phyloP scores from a whole-genome alignment of 2,329 filamentous ascomycete species.

The Paradendryphiella salina region DNA sequence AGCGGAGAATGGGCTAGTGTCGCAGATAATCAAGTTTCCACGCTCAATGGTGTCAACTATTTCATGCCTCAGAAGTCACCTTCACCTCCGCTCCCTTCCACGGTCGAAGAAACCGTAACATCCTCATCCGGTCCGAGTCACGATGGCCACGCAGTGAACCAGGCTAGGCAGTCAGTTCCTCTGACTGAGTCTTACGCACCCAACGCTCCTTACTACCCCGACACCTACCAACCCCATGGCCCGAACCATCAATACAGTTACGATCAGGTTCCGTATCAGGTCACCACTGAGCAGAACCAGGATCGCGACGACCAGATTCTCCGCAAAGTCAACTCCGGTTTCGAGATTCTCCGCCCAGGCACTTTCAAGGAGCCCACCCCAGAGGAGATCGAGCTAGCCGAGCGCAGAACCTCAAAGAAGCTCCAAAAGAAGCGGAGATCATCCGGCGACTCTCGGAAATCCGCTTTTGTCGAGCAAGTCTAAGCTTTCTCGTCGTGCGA shows the following conservation, averaged over 20 bases:
- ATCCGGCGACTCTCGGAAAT: slow-evolving; percentile 36
- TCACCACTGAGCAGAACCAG: slow-evolving; percentile 35
- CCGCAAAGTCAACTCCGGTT: slow-evolving; percentile 50
- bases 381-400: slow-evolving; percentile 34
- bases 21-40: slow-evolving; percentile 36
- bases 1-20: slow-evolving; percentile 47
- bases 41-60: slow-evolving; percentile 45
- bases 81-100: slow-evolving; percentile 38
- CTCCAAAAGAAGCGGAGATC: slow-evolving; percentile 51
- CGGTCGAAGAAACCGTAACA: slow-evolving; percentile 16
- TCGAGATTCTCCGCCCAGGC: slow-evolving; percentile 47
- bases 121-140: slow-evolving; percentile 21
- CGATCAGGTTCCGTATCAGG: slow-evolving; percentile 38
- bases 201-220: slow-evolving; percentile 37
- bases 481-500: slow-evolving; percentile 28
- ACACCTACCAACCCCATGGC: slow-evolving; percentile 45
- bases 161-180: slow-evolving; percentile 39
- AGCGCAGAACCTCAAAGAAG: slow-evolving; percentile 46
- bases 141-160: slow-evolving; percentile 31
- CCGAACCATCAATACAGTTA: slow-evolving; percentile 44
- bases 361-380: slow-evolving; percentile 43
- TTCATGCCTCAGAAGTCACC: slow-evolving; percentile 45
- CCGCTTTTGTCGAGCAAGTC: slow-evolving; percentile 46
- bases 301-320: slow-evolving; percentile 42
- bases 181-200: slow-evolving; percentile 46